Percentiles rank a stretch among this genome's conserved stretches.
Evolutionary conservation across 2,329 filamentous ascomycete genomes (phyloP).

Genomic region (Raffaelea ambrosiae): DNA sequence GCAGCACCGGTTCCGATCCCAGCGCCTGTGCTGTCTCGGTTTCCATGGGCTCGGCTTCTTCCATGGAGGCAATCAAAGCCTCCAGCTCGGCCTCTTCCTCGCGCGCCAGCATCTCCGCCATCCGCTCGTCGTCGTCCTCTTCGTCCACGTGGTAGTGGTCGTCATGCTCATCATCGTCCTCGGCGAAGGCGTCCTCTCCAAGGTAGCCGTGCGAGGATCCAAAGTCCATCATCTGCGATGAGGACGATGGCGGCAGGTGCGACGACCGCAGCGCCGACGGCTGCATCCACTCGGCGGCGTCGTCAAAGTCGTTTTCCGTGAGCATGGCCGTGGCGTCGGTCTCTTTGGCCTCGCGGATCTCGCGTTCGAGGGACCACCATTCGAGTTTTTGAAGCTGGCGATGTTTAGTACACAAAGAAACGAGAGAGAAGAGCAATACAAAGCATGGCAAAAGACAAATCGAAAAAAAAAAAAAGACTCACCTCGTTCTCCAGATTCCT

Average conservation of each 20-base stretch:
- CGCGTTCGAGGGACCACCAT: constrained; percentile 29
- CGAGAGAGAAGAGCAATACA: neutral
- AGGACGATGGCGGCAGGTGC: neutral
- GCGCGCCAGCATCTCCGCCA: constrained; percentile 42
- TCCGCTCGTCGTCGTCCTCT: constrained; percentile 36
- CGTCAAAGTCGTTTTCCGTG: constrained; percentile 43
- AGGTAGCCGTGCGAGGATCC: neutral
- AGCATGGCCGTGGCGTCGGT: constrained; percentile 29
- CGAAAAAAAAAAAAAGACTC: constrained; percentile 9
- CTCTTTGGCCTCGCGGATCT: constrained; percentile 28
- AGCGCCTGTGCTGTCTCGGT: constrained; percentile 1
- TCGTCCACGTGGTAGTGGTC: constrained; percentile 19
- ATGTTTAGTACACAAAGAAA: neutral
- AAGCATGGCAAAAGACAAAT: constrained; percentile 1
- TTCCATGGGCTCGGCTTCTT: constrained; percentile 13
- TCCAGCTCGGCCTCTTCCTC: constrained; percentile 51
- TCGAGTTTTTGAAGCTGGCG: constrained; percentile 26
- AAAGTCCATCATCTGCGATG: too few relatives aligned
- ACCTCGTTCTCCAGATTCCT: constrained; percentile 56
- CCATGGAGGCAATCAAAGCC: constrained; percentile 42
- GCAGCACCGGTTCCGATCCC: neutral
- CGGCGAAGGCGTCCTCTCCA: neutral
- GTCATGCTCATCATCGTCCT: neutral
- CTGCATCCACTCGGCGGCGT: constrained; percentile 31
- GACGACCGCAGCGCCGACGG: constrained; percentile 9